Percentiles rank a stretch among this genome's conserved stretches.
Conservation (phyloP, 2,329 filamentous ascomycete genomes). For the Biscogniauxia sp. region DNA sequence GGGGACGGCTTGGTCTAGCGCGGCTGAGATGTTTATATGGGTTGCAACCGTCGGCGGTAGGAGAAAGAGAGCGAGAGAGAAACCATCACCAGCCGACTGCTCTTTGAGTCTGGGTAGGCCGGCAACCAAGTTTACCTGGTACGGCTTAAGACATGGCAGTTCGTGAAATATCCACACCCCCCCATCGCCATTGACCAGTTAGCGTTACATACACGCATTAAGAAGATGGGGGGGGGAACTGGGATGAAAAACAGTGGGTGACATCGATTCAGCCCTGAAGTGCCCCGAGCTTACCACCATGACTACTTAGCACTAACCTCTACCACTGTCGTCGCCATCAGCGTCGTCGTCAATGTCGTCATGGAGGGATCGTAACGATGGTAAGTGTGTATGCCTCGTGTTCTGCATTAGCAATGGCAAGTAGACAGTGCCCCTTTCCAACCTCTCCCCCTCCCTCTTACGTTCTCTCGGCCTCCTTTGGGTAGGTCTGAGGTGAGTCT, state of each 20-base stretch:
- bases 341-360: neutral
- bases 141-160: neutral
- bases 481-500: neutral
- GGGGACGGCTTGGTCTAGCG: neutral
- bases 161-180: neutral
- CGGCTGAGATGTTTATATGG: slow-evolving; percentile 1
- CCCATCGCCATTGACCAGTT: neutral
- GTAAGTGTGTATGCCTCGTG: neutral
- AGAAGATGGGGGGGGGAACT: neutral
- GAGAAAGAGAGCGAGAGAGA: neutral
- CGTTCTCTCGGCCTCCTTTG: neutral
- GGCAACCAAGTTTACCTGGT: neutral
- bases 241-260: neutral
- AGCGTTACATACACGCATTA: neutral
- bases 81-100: neutral
- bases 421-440: neutral
- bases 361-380: neutral
- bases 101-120: neutral
- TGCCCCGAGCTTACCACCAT: neutral
- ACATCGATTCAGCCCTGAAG: neutral
- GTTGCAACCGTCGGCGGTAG: neutral
- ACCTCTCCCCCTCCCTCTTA: no score
- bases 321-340: neutral
- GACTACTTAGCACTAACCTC: neutral
- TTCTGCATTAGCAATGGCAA: neutral